A percentile compares a stretch with the other conserved stretches of the same genome.
Conservation (phyloP, 306 rosid genomes). For the Begonia loranthoides region DNA sequence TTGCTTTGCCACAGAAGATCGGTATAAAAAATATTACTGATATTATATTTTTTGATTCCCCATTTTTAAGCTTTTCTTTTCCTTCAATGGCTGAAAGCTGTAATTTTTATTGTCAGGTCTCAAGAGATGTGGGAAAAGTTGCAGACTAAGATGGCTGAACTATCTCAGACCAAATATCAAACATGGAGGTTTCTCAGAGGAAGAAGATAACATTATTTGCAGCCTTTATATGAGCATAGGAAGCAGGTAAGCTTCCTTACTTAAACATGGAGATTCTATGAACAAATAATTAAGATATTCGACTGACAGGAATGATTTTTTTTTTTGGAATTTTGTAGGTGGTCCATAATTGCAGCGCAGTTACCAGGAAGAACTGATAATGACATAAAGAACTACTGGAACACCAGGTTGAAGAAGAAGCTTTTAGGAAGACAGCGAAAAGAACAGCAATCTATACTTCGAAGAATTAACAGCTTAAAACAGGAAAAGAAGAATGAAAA, state of each 20-base stretch:
- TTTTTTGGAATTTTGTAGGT: conserved; percentile 24
- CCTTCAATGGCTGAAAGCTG: neutral
- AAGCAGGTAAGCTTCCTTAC: conserved; percentile 54
- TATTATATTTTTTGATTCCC: neutral
- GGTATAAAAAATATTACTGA: conserved; percentile 39
- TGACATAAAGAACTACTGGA: conserved; percentile 96
- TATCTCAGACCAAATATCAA: conserved; percentile 88
- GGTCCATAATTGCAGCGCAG: conserved; percentile 96
- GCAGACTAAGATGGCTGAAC: conserved; percentile 92
- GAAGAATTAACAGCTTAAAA: conserved; percentile 23
- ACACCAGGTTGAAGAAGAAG: conserved; percentile 92
- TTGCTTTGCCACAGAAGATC: conserved; percentile 87
- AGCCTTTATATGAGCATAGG: conserved; percentile 79
- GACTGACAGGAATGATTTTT: no score
- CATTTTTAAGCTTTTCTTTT: neutral
- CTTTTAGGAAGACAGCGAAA: conserved; percentile 63
- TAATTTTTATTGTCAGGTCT: conserved; percentile 33
- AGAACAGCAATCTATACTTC: conserved; percentile 38
- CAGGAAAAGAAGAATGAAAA: conserved; percentile 39
- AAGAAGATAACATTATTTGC: conserved; percentile 90
- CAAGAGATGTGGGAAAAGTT: conserved; percentile 93
- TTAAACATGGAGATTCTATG: no score
- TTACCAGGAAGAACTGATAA: conserved; percentile 93
- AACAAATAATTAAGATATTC: no score
- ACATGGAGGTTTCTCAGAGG: conserved; percentile 92